phyloP scores from a whole-genome alignment of 345 rosid species.

The Hirschfeldia incana region DNA sequence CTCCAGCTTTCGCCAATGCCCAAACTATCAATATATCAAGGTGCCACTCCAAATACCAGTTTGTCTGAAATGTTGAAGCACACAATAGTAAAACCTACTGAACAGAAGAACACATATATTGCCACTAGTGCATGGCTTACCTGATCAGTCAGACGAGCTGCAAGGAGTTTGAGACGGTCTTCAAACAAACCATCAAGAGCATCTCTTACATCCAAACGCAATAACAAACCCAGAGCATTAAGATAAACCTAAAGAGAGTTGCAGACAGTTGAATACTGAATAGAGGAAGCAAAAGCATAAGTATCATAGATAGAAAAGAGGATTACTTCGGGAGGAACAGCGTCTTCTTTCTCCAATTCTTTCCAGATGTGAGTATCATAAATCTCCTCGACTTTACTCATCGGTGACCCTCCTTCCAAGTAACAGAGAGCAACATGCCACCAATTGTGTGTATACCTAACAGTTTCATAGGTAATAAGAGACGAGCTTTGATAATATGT shows the following conservation, averaged over 20 bases:
- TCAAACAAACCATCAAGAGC: slow-evolving; percentile 42
- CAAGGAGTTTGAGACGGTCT: slow-evolving; percentile 57
- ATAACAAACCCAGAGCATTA: slow-evolving; percentile 70
- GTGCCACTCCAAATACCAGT: slow-evolving; percentile 82
- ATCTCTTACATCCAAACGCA: slow-evolving; percentile 65
- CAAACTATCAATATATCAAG: slow-evolving; percentile 76
- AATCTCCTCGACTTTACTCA: slow-evolving; percentile 57
- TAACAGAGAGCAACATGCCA: slow-evolving; percentile 97
- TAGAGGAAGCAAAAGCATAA: background rate
- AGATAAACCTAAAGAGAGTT: slow-evolving; percentile 61
- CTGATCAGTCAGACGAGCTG: slow-evolving; percentile 49
- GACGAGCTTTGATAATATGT: background rate
- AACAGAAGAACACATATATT: background rate
- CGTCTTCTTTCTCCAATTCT: slow-evolving; percentile 65
- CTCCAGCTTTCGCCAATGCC: slow-evolving; percentile 70
- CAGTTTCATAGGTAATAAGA: background rate
- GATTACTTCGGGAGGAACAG: slow-evolving; percentile 56
- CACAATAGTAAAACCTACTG: background rate
- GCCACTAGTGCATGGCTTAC: slow-evolving; percentile 42
- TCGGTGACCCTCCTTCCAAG: slow-evolving; percentile 81
- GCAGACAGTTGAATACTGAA: slow-evolving; percentile 12
- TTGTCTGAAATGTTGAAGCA: slow-evolving; percentile 45
- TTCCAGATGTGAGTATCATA: slow-evolving; percentile 75
- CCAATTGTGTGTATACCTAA: slow-evolving; percentile 93
- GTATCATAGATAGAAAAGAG: background rate